phyloP scores from a whole-genome alignment of 1,284 basidiomycete species.

The Marasmius tenuissimus region DNA sequence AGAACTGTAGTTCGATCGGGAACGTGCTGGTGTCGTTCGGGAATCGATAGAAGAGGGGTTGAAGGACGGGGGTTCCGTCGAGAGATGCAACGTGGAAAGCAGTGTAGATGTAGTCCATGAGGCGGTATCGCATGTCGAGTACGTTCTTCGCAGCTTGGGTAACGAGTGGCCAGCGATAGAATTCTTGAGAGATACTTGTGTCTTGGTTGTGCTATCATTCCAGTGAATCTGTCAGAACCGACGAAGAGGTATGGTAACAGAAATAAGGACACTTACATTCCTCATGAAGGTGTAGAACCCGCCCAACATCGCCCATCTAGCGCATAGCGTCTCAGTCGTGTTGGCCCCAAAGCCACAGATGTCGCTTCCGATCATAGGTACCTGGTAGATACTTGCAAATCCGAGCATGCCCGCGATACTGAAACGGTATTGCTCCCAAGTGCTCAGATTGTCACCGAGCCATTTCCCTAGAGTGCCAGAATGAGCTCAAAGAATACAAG shows the following conservation, averaged over 20 bases:
- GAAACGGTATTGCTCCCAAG: constrained; percentile 55
- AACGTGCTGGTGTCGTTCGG: constrained; percentile 60
- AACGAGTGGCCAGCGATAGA: constrained; percentile 63
- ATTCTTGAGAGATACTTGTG: constrained; percentile 59
- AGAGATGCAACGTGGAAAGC: constrained; percentile 58
- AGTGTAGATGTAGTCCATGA: constrained; percentile 75
- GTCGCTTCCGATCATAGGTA: constrained; percentile 72
- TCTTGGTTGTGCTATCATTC: constrained; percentile 53
- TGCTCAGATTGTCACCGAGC: constrained; percentile 65
- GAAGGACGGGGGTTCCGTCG: constrained; percentile 63
- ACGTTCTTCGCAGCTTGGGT: constrained; percentile 61
- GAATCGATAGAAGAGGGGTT: constrained; percentile 66
- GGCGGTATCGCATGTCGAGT: constrained; percentile 64
- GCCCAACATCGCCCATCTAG: constrained; percentile 68
- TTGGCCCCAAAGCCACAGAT: constrained; percentile 62
- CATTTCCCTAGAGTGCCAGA: constrained; percentile 50
- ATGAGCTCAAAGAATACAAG: background rate
- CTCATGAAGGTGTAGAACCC: constrained; percentile 76
- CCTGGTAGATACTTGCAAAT: constrained; percentile 61
- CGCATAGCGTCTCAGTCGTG: constrained; percentile 64
- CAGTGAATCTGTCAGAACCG: background rate
- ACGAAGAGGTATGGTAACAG: background rate
- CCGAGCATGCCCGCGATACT: constrained; percentile 66
- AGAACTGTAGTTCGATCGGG: constrained; percentile 65
- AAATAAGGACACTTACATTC: constrained; percentile 43